Base-by-base conservation (phyloP, 306 rosid species). In the Prunus mira region DNA sequence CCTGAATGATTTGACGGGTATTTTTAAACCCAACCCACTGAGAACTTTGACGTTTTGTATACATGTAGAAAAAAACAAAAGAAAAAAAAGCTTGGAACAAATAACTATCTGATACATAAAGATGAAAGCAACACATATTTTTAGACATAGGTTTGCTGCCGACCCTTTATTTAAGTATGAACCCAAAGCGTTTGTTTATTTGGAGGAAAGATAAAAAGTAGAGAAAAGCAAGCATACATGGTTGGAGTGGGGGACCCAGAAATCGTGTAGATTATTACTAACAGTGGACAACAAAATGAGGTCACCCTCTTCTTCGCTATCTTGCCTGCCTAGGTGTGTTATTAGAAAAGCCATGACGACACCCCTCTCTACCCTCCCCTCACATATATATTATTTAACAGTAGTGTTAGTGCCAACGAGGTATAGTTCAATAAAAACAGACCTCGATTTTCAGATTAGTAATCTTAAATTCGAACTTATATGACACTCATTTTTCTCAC, bases 301-400 rank as follows among this genome's bases (percentile, higher is more conserved):
- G 45, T 71, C 74, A 43, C 41, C 62, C 58, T 12, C 49, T n/a
- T 30, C 71, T 5, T 3, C 41, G 8, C 41, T 34, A 34, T 34
- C 41, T 34, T 38, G 9, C 43, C 9, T n/a, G 9, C 54, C 50
- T 58, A 38, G 34, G 65, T 45, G 72, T 49, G 32, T 54, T 51
- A 50, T 61, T 56, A 45, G 65, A 71, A 78, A 78, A 51, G 66
- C 77, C 77, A 64, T 77, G 69, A 50, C 49, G 72, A 25, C 75
- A 32, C 27, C 41, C 34, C 5, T 38, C 67, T 54, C 28, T 67
- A 8, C 15, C 69, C 20, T 58, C 24, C 30, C 13, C n/a, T 49
- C 38, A 22, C 73, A 7, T 7, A 38, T 34, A 34, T 38, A 38
- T 38, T 6, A 34, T 7, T 34, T 34, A 6, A 34, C 43, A 1